Conservation (phyloP, 1,284 basidiomycete species). For the Ustilago esculenta region DNA sequence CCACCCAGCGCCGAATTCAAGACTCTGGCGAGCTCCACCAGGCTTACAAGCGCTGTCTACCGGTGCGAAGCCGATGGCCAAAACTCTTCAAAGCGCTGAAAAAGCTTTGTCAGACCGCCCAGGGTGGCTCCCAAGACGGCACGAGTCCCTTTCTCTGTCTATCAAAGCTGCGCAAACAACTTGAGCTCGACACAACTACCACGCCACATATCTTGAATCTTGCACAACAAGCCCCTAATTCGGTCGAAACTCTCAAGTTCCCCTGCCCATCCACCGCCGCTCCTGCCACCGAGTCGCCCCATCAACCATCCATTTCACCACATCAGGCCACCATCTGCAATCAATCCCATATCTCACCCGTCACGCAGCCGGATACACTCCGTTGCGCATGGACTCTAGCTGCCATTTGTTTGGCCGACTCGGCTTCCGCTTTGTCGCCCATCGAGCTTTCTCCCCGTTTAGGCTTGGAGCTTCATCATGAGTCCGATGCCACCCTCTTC, state of each 20-base stretch:
- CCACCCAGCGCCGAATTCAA: not conserved
- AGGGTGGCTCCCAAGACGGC: not conserved
- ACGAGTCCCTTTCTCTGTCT: conserved; percentile 3
- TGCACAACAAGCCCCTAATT: too few species aligned
- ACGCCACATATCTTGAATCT: too few species aligned
- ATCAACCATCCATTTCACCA: too few species aligned
- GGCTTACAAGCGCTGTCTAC: conserved; percentile 1
- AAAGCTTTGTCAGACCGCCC: not conserved
- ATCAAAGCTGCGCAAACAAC: not conserved
- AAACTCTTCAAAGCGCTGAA: not conserved
- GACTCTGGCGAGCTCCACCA: not conserved
- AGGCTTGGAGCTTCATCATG: not conserved
- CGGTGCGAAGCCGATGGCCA: not conserved
- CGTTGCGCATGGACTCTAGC: conserved; percentile 1
- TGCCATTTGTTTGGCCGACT: not conserved
- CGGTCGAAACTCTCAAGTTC: too few species aligned
- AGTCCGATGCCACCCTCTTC: not conserved
- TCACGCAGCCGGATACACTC: not conserved
- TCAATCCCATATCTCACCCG: too few species aligned
- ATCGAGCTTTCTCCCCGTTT: conserved; percentile 4
- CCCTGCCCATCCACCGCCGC: too few species aligned
- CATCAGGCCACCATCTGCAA: too few species aligned
- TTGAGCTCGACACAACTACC: not conserved
- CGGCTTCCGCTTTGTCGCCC: not conserved
- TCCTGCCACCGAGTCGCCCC: too few species aligned